phyloP scores from a whole-genome alignment of 164 flowering plant species.

The Stephania yunnanensis region DNA sequence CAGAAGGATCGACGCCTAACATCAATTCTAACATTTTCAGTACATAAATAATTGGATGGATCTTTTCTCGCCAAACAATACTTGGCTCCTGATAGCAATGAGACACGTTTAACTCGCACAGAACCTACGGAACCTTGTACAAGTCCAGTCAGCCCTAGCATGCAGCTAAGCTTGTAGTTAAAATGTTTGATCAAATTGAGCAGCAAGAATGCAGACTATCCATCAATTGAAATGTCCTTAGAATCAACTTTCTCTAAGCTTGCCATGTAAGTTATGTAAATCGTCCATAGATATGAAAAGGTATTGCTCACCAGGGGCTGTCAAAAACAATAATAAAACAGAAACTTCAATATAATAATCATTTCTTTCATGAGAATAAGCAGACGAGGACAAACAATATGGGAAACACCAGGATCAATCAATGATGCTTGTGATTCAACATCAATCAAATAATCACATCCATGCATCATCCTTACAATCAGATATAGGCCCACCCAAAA shows the following conservation, averaged over 20 bases:
- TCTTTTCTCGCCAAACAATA: not conserved
- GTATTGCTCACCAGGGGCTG: constrained; percentile 82
- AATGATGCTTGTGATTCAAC: not conserved
- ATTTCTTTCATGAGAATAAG: not conserved
- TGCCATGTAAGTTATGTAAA: constrained; percentile 90
- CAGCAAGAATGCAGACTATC: not conserved
- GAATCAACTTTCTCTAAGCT: constrained; percentile 49
- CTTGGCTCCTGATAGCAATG: not conserved
- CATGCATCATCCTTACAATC: not conserved
- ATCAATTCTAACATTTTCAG: not conserved
- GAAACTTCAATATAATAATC: not conserved
- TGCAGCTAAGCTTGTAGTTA: not conserved
- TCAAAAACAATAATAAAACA: constrained; percentile 9
- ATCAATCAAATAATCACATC: not conserved
- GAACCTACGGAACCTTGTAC: not conserved
- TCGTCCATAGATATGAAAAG: constrained; percentile 76
- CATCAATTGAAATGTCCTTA: constrained; percentile 7
- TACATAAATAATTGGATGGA: not conserved
- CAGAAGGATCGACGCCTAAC: not conserved
- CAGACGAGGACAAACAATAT: not conserved
- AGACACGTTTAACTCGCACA: not conserved
- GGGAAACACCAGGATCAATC: not conserved
- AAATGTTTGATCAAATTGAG: not conserved
- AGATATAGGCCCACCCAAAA: not conserved
- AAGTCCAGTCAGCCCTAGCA: not conserved